phyloP scores from a whole-genome alignment of 768 basidiomycete species.

The Coprinopsis strossmayeri region DNA sequence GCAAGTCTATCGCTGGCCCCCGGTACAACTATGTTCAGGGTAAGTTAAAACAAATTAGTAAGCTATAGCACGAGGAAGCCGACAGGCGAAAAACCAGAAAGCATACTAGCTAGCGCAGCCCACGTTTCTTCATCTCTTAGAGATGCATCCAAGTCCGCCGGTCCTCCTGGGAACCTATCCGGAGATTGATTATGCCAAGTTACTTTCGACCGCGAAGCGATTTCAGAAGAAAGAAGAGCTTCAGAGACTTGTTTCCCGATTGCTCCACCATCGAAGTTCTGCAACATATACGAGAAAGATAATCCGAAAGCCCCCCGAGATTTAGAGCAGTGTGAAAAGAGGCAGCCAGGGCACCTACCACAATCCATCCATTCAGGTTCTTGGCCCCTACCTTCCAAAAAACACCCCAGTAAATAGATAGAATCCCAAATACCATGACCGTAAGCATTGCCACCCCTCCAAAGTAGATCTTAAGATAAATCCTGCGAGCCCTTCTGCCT shows the following conservation, averaged over 20 bases:
- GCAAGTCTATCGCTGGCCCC: slow-evolving; percentile 31
- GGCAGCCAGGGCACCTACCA: slow-evolving; percentile 25
- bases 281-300: not conserved
- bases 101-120: slow-evolving; percentile 48
- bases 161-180: slow-evolving; percentile 38
- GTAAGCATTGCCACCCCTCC: slow-evolving; percentile 30
- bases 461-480: slow-evolving; percentile 36
- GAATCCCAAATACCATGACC: slow-evolving; percentile 34
- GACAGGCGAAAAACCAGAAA: too few relatives aligned
- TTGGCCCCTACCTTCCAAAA: slow-evolving; percentile 34
- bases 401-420: slow-evolving; percentile 56
- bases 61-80: too few relatives aligned
- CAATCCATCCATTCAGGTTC: slow-evolving; percentile 42
- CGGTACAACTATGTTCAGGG: slow-evolving; percentile 36
- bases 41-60: too few relatives aligned
- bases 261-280: slow-evolving; percentile 50
- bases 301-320: too few relatives aligned
- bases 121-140: slow-evolving; percentile 47
- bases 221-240: slow-evolving; percentile 22
- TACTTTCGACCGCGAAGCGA: slow-evolving; percentile 24
- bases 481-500: slow-evolving; percentile 20
- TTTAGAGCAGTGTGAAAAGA: too few relatives aligned
- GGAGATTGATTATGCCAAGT: slow-evolving; percentile 40
- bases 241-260: slow-evolving; percentile 42
- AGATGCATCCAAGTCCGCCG: slow-evolving; percentile 32